phyloP scores from a whole-genome alignment of 257 asterid species.

The Solanum pimpinellifolium region DNA sequence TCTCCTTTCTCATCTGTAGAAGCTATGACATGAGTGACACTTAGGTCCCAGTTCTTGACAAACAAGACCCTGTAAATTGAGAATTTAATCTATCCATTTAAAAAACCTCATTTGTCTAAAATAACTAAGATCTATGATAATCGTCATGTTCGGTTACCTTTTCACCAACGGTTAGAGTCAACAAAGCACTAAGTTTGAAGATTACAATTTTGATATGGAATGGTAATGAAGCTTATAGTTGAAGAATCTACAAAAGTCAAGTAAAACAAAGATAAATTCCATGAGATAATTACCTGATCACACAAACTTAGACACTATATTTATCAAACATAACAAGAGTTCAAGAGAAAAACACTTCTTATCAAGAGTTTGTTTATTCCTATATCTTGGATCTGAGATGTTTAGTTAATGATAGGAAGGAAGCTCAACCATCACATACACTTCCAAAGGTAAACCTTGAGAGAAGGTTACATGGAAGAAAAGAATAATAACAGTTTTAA shows the following conservation, averaged over 20 bases:
- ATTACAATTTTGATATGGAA: background rate
- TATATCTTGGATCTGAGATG: background rate
- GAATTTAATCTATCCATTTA: background rate
- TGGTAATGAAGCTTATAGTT: background rate
- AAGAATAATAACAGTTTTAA: background rate
- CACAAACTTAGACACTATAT: too few relatives aligned
- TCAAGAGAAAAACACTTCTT: background rate
- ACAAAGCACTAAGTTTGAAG: conserved; percentile 37
- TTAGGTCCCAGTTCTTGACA: conserved; percentile 64
- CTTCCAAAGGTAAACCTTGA: background rate
- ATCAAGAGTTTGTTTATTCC: background rate
- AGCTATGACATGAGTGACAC: conserved; percentile 78
- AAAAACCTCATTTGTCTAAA: background rate
- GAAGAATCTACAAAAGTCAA: background rate
- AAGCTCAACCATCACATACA: background rate
- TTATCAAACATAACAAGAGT: background rate
- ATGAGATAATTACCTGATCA: background rate
- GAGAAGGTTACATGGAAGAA: background rate
- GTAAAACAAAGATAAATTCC: background rate
- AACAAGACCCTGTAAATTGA: conserved; percentile 43
- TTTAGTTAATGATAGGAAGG: background rate
- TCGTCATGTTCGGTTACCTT: conserved; percentile 34
- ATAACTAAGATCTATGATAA: background rate
- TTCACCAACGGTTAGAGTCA: conserved; percentile 49
- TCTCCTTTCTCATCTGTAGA: conserved; percentile 72